Evolutionary conservation across 495 filamentous ascomycete genomes (phyloP).

Genomic region (Aspergillus indologenus): DNA sequence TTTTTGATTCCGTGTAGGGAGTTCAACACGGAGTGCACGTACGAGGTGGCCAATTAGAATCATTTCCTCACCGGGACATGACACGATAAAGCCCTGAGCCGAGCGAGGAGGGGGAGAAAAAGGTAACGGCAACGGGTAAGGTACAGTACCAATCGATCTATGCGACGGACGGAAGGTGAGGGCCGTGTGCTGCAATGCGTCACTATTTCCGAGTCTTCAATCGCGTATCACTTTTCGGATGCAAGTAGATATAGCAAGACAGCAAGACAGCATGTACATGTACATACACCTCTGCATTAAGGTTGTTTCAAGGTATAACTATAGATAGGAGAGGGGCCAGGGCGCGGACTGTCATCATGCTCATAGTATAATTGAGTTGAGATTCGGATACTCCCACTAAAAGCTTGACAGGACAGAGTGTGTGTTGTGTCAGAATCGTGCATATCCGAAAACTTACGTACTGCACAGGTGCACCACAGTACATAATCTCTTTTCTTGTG

Average conservation of each 20-base stretch:
- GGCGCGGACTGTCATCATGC: not conserved
- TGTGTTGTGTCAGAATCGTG: not conserved
- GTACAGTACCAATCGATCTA: not conserved
- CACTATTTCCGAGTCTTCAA: not conserved
- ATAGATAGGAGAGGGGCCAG: not conserved
- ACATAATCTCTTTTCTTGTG: not conserved
- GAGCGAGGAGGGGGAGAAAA: no score
- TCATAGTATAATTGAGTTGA: not conserved
- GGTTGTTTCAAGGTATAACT: no score
- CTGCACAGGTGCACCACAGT: no score
- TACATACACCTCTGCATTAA: no score
- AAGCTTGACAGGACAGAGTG: not conserved
- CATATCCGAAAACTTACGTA: not conserved
- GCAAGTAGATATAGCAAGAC: no score
- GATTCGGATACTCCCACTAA: not conserved
- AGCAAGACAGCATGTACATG: no score
- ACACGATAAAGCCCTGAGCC: no score
- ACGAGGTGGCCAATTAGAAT: no score
- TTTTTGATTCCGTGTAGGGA: no score
- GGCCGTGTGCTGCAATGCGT: not conserved
- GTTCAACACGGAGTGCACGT: no score
- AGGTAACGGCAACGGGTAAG: no score
- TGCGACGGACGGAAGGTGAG: not conserved
- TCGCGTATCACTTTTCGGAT: not conserved
- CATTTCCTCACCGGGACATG: no score